phyloP scores from a whole-genome alignment of 1,139 yeast genomes.

The Spathaspora jeffriesii region DNA sequence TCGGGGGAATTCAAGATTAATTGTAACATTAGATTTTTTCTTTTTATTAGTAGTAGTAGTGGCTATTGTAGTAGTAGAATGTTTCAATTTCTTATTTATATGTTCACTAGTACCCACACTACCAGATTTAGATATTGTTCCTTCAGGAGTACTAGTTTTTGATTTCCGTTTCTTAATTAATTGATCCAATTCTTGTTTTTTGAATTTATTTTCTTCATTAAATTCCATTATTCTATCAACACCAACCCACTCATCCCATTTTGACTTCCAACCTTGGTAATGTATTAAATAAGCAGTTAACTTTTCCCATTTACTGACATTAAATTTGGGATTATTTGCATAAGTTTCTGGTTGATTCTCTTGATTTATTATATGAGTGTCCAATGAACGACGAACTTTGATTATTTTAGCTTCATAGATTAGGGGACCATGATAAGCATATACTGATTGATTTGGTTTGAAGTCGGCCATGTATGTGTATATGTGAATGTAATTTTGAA shows the following conservation, averaged over 20 bases:
- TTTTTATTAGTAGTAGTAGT: conserved; percentile 1
- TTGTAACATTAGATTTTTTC: conserved; percentile 4
- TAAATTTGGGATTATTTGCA: conserved; percentile 13
- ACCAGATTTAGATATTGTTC: not conserved
- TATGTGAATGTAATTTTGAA: not conserved
- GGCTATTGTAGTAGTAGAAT: not conserved
- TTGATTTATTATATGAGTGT: conserved; percentile 13
- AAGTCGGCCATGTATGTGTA: conserved; percentile 10
- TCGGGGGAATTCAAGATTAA: conserved; percentile 38
- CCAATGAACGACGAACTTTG: conserved; percentile 59
- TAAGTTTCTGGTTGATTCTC: conserved; percentile 12
- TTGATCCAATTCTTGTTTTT: conserved; percentile 65
- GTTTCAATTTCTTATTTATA: not conserved
- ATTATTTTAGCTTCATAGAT: conserved; percentile 86
- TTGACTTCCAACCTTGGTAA: conserved; percentile 93
- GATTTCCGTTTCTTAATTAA: conserved; percentile 21
- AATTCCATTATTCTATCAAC: conserved; percentile 65
- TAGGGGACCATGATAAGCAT: conserved; percentile 91
- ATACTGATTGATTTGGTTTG: conserved; percentile 49
- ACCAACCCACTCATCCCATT: conserved; percentile 98
- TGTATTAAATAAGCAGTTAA: conserved; percentile 60
- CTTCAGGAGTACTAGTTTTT: not conserved
- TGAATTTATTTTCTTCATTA: conserved; percentile 68
- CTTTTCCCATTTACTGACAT: conserved; percentile 11
- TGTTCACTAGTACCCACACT: not conserved